Percentiles rank a stretch among this genome's conserved stretches.
phyloP scores from a whole-genome alignment of 2,329 filamentous ascomycete genomes.

The Karstenula rhodostoma region DNA sequence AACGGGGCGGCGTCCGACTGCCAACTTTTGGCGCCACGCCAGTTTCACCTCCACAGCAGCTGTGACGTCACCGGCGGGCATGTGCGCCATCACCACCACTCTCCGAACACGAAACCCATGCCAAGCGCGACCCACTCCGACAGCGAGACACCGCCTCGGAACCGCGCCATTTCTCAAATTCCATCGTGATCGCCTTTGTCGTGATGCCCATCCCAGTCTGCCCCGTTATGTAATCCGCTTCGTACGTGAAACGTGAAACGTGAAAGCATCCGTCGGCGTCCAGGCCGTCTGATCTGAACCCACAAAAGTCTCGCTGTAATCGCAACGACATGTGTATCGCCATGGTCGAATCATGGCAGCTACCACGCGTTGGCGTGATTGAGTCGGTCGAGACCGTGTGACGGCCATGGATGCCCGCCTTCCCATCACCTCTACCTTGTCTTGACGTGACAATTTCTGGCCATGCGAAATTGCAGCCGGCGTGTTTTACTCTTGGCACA shows the following conservation, averaged over 20 bases:
- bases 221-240: not conserved
- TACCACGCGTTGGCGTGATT: not conserved
- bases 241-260: too few relatives aligned
- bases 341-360: not conserved
- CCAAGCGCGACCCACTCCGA: not conserved
- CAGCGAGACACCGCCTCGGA: constrained; percentile 8
- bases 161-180: not conserved
- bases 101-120: not conserved
- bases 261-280: not conserved
- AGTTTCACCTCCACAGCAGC: not conserved
- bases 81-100: not conserved
- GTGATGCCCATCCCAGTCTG: not conserved
- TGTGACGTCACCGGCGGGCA: constrained; percentile 4
- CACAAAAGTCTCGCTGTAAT: not conserved
- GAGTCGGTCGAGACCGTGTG: not conserved
- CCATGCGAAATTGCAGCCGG: not conserved
- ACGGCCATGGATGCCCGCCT: not conserved
- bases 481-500: not conserved
- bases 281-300: not conserved
- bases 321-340: not conserved
- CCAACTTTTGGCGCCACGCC: not conserved
- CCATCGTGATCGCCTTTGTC: not conserved
- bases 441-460: not conserved
- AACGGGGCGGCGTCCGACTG: not conserved
- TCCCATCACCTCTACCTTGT: not conserved